Evolutionary conservation across 2,329 filamentous ascomycete species (phyloP).

Genomic region (Boeremia lycopersici): DNA sequence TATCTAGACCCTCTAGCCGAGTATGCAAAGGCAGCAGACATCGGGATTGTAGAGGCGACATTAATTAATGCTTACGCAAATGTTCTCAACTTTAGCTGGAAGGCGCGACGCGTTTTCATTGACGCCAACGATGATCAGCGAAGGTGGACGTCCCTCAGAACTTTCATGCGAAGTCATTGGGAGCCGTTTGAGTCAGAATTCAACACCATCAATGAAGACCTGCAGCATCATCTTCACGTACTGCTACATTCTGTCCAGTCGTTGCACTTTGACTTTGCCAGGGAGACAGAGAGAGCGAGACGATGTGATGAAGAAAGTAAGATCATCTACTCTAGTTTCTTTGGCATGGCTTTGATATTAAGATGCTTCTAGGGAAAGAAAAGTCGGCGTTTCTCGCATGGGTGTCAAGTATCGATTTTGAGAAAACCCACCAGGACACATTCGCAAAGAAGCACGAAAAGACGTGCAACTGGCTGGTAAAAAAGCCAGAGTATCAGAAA

Average conservation of each 20-base stretch:
- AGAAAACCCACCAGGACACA: conserved; percentile 23
- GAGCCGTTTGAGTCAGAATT: conserved; percentile 30
- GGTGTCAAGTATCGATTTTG: conserved; percentile 27
- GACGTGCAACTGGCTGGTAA: conserved; percentile 26
- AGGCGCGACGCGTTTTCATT: conserved; percentile 24
- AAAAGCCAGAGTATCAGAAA: conserved; percentile 18
- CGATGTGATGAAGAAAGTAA: background rate
- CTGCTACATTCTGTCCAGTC: conserved; percentile 22
- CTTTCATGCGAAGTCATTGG: conserved; percentile 29
- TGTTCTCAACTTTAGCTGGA: conserved; percentile 24
- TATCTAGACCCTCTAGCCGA: conserved; percentile 26
- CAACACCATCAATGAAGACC: conserved; percentile 15
- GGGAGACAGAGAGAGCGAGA: conserved; percentile 2
- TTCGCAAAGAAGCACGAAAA: conserved; percentile 25
- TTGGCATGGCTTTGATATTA: background rate
- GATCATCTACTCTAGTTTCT: background rate
- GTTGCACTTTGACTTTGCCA: conserved; percentile 13
- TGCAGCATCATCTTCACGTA: conserved; percentile 24
- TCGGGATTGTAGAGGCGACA: conserved; percentile 14
- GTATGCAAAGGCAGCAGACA: conserved; percentile 20
- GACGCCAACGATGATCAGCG: conserved; percentile 15
- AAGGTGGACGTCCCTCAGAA: conserved; percentile 19
- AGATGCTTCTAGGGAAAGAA: conserved; percentile 13
- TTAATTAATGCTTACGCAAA: conserved; percentile 24
- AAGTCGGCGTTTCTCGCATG: conserved; percentile 25